phyloP scores from a whole-genome alignment of 768 basidiomycete genomes.

The Jaapia argillacea region DNA sequence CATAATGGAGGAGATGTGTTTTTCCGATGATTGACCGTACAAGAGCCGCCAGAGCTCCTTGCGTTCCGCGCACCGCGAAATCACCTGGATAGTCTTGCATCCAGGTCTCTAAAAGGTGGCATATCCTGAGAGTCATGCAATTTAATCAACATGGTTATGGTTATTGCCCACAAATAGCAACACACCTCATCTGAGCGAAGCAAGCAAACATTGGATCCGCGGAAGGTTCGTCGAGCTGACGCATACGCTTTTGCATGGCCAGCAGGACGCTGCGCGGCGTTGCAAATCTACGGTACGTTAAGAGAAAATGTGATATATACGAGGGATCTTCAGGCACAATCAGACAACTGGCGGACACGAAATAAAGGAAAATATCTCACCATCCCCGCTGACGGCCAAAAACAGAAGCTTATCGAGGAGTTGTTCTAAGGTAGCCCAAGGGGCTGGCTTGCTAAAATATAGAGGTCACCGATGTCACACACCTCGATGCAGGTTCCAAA shows the following conservation, averaged over 20 bases:
- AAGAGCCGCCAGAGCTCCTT: constrained; percentile 62
- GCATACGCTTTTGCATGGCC: constrained; percentile 83
- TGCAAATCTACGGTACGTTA: constrained; percentile 78
- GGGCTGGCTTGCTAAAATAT: constrained; percentile 50
- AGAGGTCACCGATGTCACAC: no score
- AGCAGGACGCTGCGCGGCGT: constrained; percentile 71
- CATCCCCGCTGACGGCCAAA: constrained; percentile 76
- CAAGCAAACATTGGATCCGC: constrained; percentile 81
- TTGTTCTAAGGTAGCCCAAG: constrained; percentile 72
- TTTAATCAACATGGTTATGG: not conserved
- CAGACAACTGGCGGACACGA: constrained; percentile 3
- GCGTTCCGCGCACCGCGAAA: constrained; percentile 68
- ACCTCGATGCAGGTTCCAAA: constrained; percentile 13
- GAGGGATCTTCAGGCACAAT: constrained; percentile 44
- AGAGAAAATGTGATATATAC: constrained; percentile 70
- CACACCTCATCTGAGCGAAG: constrained; percentile 81
- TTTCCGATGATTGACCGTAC: constrained; percentile 74
- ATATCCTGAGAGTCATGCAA: constrained; percentile 56
- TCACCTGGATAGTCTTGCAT: constrained; percentile 67
- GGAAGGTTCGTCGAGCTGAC: constrained; percentile 59
- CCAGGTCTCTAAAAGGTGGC: constrained; percentile 71
- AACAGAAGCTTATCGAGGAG: constrained; percentile 77
- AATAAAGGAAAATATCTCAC: constrained; percentile 27
- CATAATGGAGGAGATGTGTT: constrained; percentile 78
- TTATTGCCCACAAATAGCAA: constrained; percentile 1